Evolutionary conservation across 2,329 filamentous ascomycete genomes (phyloP).

Genomic region (Pyrenophora tritici-repentis): DNA sequence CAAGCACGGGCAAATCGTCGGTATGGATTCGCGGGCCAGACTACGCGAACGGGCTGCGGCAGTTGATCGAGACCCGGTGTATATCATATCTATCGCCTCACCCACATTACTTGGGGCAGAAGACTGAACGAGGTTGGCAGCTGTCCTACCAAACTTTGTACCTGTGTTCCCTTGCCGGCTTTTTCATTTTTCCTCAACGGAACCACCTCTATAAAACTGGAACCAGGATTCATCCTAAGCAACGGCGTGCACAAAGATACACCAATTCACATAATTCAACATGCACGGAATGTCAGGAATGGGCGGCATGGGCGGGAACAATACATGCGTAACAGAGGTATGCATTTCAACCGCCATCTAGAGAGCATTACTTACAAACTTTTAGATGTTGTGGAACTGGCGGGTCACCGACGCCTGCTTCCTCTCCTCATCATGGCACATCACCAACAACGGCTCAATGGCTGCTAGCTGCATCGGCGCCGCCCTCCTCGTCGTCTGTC

Average conservation of each 20-base stretch:
- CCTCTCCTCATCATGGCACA: slow-evolving; percentile 70
- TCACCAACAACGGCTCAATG: slow-evolving; percentile 72
- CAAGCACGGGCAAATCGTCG: slow-evolving; percentile 20
- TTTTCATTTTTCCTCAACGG: too few species aligned
- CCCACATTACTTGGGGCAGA: slow-evolving; percentile 1
- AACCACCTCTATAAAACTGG: neutral
- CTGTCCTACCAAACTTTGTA: neutral
- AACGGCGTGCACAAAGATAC: slow-evolving; percentile 4
- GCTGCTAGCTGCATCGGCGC: slow-evolving; percentile 81
- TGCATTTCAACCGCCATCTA: neutral
- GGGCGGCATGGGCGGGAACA: slow-evolving; percentile 21
- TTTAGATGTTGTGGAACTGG: slow-evolving; percentile 81
- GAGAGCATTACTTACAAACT: slow-evolving; percentile 3
- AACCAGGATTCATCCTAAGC: neutral
- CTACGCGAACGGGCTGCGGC: slow-evolving; percentile 11
- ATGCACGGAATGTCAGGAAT: slow-evolving; percentile 24
- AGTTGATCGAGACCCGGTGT: slow-evolving; percentile 13
- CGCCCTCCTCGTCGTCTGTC: slow-evolving; percentile 70
- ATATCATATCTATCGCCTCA: slow-evolving; percentile 18
- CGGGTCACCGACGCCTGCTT: slow-evolving; percentile 73
- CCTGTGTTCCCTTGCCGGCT: neutral
- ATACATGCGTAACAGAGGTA: slow-evolving; percentile 49
- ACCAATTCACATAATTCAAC: slow-evolving; percentile 8
- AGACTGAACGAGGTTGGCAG: neutral
- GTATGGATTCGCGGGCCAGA: slow-evolving; percentile 4